These are phyloP conservation scores for Boechera retrofracta DNA, from an alignment of 345 rosid genomes.

Conservation along the genomic window DNA sequence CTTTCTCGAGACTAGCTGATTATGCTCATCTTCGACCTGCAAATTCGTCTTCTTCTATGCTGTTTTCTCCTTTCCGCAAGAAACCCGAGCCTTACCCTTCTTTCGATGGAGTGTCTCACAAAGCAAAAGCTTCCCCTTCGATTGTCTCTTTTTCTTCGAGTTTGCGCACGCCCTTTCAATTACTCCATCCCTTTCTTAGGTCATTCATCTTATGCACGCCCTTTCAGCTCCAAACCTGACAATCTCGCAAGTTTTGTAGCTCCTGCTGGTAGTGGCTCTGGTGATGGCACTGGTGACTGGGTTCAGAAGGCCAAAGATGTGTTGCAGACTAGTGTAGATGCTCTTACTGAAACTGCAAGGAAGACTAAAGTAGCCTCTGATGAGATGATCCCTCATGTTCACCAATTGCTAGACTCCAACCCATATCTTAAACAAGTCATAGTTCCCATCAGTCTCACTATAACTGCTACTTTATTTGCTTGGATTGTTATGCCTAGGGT, in stretches of 20 bases:
- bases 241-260: slow-evolving; percentile 38
- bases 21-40: slow-evolving; percentile 30
- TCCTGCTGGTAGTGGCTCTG: slow-evolving; percentile 51
- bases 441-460: no score
- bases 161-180: slow-evolving; percentile 41
- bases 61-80: slow-evolving; percentile 26
- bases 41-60: slow-evolving; percentile 32
- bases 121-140: slow-evolving; percentile 26
- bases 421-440: no score
- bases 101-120: no score
- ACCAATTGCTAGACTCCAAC: no score
- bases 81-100: slow-evolving; percentile 29
- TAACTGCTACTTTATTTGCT: no score
- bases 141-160: slow-evolving; percentile 35
- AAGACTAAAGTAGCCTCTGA: no score
- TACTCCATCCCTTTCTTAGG: slow-evolving; percentile 44
- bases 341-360: no score
- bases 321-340: no score
- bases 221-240: slow-evolving; percentile 59
- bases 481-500: no score
- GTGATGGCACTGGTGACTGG: slow-evolving; percentile 61
- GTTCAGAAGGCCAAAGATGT: no score
- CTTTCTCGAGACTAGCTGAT: slow-evolving; percentile 26
- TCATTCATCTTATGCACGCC: slow-evolving; percentile 46
- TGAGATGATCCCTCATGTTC: no score